These are phyloP conservation scores for Moricandia arvensis DNA, from an alignment of 345 rosid species.

Conservation along the genomic window DNA sequence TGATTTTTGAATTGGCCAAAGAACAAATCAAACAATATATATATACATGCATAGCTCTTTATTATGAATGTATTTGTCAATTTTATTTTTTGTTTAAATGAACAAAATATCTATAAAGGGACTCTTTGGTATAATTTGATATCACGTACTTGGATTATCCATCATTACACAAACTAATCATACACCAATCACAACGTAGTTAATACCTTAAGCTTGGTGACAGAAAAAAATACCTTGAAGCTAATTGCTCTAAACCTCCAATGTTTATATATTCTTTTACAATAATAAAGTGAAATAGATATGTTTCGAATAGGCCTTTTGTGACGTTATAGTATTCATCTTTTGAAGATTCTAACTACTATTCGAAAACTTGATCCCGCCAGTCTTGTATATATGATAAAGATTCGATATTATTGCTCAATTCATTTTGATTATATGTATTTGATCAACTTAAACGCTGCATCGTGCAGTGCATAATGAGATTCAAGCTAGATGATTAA, in stretches of 20 bases:
- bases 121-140: neutral
- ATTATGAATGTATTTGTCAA: neutral
- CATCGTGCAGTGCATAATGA: neutral
- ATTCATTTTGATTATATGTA: neutral
- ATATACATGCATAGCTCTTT: neutral
- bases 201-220: neutral
- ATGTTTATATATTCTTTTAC: neutral
- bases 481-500: neutral
- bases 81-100: neutral
- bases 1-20: neutral
- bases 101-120: neutral
- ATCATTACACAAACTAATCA: neutral
- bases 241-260: neutral
- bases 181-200: neutral
- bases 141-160: neutral
- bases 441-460: neutral
- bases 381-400: neutral
- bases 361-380: constrained; percentile 33
- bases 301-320: constrained; percentile 11
- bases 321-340: constrained; percentile 2
- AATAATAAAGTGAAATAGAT: constrained; percentile 19
- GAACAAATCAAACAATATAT: neutral
- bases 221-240: neutral
- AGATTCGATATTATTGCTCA: neutral
- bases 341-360: constrained; percentile 18